Evolutionary conservation across 371 early-diverging fungal species (phyloP), one percentile per base, ranked within the genome.

Genomic region (Actinomortierella wolfii): DNA sequence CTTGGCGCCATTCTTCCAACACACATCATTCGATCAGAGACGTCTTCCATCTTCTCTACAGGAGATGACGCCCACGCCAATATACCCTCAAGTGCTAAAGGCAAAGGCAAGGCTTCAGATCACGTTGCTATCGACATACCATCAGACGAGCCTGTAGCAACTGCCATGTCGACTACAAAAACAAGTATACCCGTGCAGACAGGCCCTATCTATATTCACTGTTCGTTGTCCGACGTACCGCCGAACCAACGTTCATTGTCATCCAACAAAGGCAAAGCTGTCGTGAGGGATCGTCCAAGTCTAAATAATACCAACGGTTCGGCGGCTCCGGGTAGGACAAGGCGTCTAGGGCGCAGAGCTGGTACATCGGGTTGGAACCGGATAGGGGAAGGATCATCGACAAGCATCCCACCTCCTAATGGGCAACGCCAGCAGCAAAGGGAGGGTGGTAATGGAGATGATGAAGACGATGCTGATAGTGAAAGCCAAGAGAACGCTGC

Each of bases 161-260:
- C 17, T 13, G 25, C 21, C 49, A 67, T 50, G 9, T 40, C 25
- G 49, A 40, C 55, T 49, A 29, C 49, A 54, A 47, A 20, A 3
- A 46, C 20, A 45, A 70, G 41, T 40, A 70, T 70, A 64, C 70
- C 70, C 65, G 57, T 70, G 39, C 70, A 70, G 44, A 70, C 70
- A 14, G 70, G 70, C 64, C 70, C 70, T n/a, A 70, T 70, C 50
- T 70, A 70, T 57, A 64, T 70, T 41, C 54, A 64, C 20, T 70
- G 70, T 50, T 70, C 70, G n/a, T 39, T 70, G 6, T 70, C 70
- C 1, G 70, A 70, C 11, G 41, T 54, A 11, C 57, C 70, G 4
- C 65, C 70, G 9, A 24, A 61, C 25, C 64, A 64, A 26, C 61
- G 54, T 1, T 39, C 57, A 29, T 61, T 61, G 13, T 43, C 51